These are phyloP conservation scores for Tuctoria greenei DNA, from an alignment of 176 grass and related monocot genomes.

Conservation along the genomic window DNA sequence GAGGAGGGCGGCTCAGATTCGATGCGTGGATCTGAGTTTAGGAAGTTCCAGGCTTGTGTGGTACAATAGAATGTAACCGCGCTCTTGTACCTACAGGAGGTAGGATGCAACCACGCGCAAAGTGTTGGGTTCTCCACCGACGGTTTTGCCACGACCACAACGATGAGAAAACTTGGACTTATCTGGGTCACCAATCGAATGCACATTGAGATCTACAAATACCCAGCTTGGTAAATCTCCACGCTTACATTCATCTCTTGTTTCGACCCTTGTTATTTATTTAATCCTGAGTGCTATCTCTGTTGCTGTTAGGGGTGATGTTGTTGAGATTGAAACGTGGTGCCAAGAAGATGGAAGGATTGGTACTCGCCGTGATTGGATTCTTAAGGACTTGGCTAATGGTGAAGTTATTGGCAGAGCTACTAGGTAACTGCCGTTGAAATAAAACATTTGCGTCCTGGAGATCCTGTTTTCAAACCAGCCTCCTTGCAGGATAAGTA, in stretches of 20 bases:
- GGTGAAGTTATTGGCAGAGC: conserved; percentile 97
- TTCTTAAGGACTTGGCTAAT: conserved; percentile 89
- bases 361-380: conserved; percentile 93
- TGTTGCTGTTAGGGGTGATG: conserved; percentile 73
- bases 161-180: conserved; percentile 88
- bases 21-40: conserved; percentile 31
- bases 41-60: background rate
- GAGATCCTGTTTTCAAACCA: too few relatives aligned
- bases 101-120: conserved; percentile 94
- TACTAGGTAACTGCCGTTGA: conserved; percentile 69
- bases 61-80: too few relatives aligned
- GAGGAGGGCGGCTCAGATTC: background rate
- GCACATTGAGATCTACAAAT: conserved; percentile 99
- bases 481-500: too few relatives aligned
- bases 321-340: conserved; percentile 97
- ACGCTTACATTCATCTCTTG: background rate
- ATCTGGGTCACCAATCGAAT: conserved; percentile 97
- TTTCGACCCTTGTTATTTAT: conserved; percentile 3
- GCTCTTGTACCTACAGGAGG: conserved; percentile 70
- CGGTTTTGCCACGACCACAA: conserved; percentile 93
- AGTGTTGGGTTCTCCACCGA: conserved; percentile 93
- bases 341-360: conserved; percentile 95
- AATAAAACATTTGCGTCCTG: background rate
- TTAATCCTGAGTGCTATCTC: conserved; percentile 11
- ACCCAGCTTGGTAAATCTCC: conserved; percentile 80